phyloP scores from a whole-genome alignment of 1,139 yeast species.

The Protomyces macrosporus region DNA sequence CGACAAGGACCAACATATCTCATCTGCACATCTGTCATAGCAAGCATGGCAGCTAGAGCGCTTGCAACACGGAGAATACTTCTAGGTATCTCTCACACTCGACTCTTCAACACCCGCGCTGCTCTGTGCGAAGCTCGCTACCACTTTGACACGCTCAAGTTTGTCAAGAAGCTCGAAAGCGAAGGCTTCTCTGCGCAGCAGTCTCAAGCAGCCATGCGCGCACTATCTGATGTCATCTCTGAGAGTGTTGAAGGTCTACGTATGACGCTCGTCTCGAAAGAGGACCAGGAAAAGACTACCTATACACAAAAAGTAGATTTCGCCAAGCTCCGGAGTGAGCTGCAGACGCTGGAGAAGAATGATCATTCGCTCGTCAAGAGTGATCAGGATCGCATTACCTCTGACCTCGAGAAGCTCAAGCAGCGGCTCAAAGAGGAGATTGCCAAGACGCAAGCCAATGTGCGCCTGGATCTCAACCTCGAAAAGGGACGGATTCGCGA shows the following conservation, averaged over 20 bases:
- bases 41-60: not conserved
- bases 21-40: not conserved
- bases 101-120: not conserved
- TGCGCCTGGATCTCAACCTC: conserved; percentile 77
- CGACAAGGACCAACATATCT: not conserved
- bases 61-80: not conserved
- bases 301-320: conserved; percentile 96
- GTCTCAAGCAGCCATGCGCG: conserved; percentile 71
- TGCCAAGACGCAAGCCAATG: conserved; percentile 84
- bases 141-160: conserved; percentile 69
- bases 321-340: conserved; percentile 86
- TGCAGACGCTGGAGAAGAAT: conserved; percentile 78
- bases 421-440: conserved; percentile 85
- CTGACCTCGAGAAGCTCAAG: conserved; percentile 80
- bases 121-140: not conserved
- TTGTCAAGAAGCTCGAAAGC: conserved; percentile 60
- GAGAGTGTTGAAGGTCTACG: conserved; percentile 40
- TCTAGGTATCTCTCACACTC: not conserved
- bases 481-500: conserved; percentile 95
- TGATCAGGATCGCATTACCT: conserved; percentile 79
- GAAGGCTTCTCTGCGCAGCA: conserved; percentile 73
- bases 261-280: conserved; percentile 25
- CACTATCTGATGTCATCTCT: conserved; percentile 69
- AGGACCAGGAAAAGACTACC: conserved; percentile 49
- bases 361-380: conserved; percentile 77